Percentiles rank a stretch among this genome's conserved stretches.
phyloP scores from a whole-genome alignment of 1,284 basidiomycete species.

The Cystobasidium slooffiae region DNA sequence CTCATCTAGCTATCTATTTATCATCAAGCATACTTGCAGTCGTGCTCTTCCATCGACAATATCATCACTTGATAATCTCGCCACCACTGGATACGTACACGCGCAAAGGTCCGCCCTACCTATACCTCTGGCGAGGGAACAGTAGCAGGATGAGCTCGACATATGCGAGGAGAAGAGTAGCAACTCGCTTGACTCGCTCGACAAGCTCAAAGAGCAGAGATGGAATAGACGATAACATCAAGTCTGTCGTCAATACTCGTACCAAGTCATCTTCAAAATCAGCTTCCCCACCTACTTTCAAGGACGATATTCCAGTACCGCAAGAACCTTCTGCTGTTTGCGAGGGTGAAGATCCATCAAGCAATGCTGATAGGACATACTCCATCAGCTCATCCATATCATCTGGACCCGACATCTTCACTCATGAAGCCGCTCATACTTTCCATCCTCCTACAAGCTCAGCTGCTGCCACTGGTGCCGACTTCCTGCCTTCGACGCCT shows the following conservation, averaged over 20 bases:
- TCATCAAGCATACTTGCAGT: too few relatives aligned
- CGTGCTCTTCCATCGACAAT: too few relatives aligned
- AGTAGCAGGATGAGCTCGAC: background rate
- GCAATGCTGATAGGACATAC: too few relatives aligned
- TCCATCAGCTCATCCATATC: too few relatives aligned
- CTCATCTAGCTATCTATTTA: too few relatives aligned
- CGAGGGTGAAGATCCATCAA: too few relatives aligned
- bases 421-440: too few relatives aligned
- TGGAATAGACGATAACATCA: background rate
- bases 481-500: background rate
- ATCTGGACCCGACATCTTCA: too few relatives aligned
- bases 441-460: too few relatives aligned
- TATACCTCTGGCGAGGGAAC: background rate
- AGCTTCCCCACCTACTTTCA: background rate
- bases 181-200: conserved; percentile 7
- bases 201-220: conserved; percentile 1
- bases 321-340: too few relatives aligned
- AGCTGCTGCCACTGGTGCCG: background rate
- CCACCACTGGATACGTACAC: background rate
- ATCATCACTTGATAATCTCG: background rate
- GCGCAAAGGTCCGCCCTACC: background rate
- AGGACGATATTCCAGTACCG: conserved; percentile 4
- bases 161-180: conserved; percentile 22
- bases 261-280: conserved; percentile 4
- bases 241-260: background rate